These are phyloP conservation scores for Microsporum canis DNA, from an alignment of 2,329 filamentous ascomycete genomes.

Conservation along the genomic window DNA sequence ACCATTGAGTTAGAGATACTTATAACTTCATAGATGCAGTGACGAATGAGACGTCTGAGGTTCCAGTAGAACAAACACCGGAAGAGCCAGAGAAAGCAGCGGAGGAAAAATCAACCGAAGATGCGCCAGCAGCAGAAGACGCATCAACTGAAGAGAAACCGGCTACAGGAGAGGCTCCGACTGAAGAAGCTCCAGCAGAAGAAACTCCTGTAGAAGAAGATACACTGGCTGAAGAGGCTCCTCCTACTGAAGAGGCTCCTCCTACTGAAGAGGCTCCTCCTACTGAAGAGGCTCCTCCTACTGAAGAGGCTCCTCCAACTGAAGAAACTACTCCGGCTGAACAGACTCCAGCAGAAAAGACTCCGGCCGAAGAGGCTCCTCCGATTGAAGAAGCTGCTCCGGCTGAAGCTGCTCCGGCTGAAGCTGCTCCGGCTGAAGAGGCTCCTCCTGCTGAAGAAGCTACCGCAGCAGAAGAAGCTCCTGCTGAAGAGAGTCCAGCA, in stretches of 20 bases:
- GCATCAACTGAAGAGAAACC: neutral
- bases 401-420: neutral
- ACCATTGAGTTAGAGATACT: neutral
- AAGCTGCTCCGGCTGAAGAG: neutral
- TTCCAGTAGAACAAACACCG: neutral
- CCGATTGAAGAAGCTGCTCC: neutral
- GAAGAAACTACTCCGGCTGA: neutral
- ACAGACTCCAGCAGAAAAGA: neutral
- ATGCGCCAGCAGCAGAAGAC: neutral
- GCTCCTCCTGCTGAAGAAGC: neutral
- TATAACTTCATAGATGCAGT: conserved; percentile 2
- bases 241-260: too few relatives aligned
- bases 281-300: too few relatives aligned
- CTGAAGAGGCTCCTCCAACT: too few relatives aligned
- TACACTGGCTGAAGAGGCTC: too few relatives aligned
- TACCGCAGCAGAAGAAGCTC: neutral
- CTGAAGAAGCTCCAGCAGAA: too few relatives aligned
- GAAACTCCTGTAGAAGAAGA: too few relatives aligned
- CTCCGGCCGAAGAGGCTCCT: neutral
- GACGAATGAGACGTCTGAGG: neutral
- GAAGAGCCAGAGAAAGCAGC: neutral
- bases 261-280: too few relatives aligned
- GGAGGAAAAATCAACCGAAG: neutral
- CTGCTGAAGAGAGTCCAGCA: neutral
- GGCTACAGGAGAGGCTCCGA: too few relatives aligned